Conservation (phyloP, 2,329 filamentous ascomycete genomes). For the Didymella glomerata region DNA sequence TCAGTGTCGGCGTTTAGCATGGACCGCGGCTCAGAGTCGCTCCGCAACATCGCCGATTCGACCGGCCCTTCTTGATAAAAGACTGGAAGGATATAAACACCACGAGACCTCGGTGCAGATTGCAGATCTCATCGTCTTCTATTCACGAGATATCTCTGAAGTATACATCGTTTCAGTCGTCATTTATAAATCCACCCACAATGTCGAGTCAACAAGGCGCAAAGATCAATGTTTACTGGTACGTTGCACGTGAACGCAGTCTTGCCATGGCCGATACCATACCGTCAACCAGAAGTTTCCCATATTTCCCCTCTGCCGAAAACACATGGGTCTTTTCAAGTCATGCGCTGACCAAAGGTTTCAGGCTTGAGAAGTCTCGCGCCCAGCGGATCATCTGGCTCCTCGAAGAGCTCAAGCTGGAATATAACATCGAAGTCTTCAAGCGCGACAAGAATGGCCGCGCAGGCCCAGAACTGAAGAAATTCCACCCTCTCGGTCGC, state of each 20-base stretch:
- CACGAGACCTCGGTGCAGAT: slow-evolving; percentile 2
- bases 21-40: slow-evolving; percentile 13
- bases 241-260: slow-evolving; percentile 24
- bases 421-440: slow-evolving; percentile 82
- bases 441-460: slow-evolving; percentile 71
- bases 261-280: background rate
- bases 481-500: slow-evolving; percentile 86
- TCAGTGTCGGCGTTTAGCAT: slow-evolving; percentile 12
- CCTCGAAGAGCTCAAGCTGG: slow-evolving; percentile 79
- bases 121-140: background rate
- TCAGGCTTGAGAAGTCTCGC: slow-evolving; percentile 83
- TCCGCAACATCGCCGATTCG: slow-evolving; percentile 9
- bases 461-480: slow-evolving; percentile 78
- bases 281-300: background rate
- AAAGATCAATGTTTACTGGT: slow-evolving; percentile 51
- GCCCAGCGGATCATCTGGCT: slow-evolving; percentile 87
- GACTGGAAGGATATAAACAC: slow-evolving; percentile 11
- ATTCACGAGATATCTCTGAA: background rate
- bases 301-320: background rate
- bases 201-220: slow-evolving; percentile 42
- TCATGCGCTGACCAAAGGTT: background rate
- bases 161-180: no score
- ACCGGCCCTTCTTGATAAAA: slow-evolving; percentile 10
- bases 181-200: background rate
- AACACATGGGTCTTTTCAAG: background rate